Evolutionary conservation across 345 rosid genomes (phyloP).

Genomic region (Luvunga scandens): DNA sequence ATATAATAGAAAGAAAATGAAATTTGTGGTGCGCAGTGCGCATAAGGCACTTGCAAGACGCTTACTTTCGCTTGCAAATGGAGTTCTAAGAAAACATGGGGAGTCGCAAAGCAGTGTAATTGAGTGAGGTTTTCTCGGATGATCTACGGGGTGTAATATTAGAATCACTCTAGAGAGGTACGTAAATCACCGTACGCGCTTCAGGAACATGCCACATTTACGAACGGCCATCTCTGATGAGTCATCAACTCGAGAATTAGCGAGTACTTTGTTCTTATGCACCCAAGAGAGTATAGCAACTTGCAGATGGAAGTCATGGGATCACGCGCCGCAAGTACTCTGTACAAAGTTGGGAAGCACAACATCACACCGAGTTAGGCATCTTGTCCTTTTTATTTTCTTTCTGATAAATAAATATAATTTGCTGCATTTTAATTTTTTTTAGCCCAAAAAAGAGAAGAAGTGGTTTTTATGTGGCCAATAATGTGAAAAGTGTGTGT

Average conservation of each 20-base stretch:
- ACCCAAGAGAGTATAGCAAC: not conserved
- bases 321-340: slow-evolving; percentile 17
- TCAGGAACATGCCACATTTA: not conserved
- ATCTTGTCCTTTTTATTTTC: too few relatives aligned
- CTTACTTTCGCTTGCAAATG: not conserved
- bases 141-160: not conserved
- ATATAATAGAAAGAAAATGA: slow-evolving; percentile 6
- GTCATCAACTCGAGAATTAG: not conserved
- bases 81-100: not conserved
- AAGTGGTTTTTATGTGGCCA: too few relatives aligned
- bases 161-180: not conserved
- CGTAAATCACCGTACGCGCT: not conserved
- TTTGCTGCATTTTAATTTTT: too few relatives aligned
- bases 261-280: not conserved
- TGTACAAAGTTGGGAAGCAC: too few relatives aligned
- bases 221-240: too few relatives aligned
- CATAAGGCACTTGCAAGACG: not conserved
- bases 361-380: too few relatives aligned
- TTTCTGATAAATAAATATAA: too few relatives aligned
- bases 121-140: not conserved
- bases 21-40: slow-evolving; percentile 27
- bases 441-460: too few relatives aligned
- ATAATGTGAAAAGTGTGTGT: too few relatives aligned
- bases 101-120: not conserved
- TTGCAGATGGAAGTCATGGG: not conserved